These are phyloP conservation scores for Chlorella sorokiniana DNA, from an alignment of 139 green algal species.

Conservation along the genomic window DNA sequence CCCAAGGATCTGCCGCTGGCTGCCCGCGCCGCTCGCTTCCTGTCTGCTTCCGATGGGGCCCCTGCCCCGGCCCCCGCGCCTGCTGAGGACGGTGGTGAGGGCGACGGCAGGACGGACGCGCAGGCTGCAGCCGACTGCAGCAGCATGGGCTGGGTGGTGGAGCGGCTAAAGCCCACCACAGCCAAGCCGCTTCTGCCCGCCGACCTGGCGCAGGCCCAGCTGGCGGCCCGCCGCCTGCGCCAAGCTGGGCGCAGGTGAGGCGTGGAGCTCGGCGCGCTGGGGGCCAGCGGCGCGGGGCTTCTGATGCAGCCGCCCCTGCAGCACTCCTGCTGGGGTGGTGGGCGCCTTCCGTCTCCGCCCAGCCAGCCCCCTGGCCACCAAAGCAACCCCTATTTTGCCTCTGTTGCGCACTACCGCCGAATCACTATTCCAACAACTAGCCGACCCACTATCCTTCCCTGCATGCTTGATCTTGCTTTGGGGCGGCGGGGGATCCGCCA, in stretches of 20 bases:
- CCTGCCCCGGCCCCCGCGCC: neutral
- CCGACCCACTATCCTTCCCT: too few relatives aligned
- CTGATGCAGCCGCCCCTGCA: too few relatives aligned
- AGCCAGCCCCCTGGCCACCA: neutral
- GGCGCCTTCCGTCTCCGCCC: neutral
- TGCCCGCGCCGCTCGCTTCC: too few relatives aligned
- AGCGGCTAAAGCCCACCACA: neutral
- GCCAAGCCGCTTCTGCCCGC: neutral
- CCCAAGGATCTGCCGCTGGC: neutral
- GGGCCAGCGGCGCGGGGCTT: too few relatives aligned
- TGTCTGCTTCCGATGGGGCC: too few relatives aligned
- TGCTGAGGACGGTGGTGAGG: neutral
- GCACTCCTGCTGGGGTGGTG: too few relatives aligned
- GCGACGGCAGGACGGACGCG: neutral
- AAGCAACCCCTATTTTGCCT: neutral
- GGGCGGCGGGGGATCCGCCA: too few relatives aligned
- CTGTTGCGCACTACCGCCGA: too few relatives aligned
- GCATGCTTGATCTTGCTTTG: too few relatives aligned
- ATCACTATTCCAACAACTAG: too few relatives aligned
- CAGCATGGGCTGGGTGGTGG: neutral
- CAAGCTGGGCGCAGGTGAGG: neutral
- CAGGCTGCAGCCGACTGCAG: neutral
- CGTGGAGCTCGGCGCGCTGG: too few relatives aligned
- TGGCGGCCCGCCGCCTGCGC: neutral
- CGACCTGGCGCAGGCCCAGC: slow-evolving; percentile 11